These are phyloP conservation scores for Stagonosporopsis vannaccii DNA, from an alignment of 2,329 filamentous ascomycete species.

Conservation along the genomic window DNA sequence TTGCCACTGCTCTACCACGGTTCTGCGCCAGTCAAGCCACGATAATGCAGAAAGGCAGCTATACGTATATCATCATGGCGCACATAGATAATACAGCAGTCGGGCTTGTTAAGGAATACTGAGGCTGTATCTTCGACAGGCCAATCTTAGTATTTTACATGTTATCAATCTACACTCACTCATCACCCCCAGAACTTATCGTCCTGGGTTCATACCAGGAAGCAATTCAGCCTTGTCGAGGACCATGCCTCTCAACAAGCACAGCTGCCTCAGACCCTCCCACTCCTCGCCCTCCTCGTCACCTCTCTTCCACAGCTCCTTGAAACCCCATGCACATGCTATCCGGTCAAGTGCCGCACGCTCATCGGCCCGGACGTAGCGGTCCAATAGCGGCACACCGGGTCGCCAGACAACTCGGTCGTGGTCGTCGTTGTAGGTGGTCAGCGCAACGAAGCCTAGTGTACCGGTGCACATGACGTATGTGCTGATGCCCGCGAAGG, in stretches of 20 bases:
- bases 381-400: constrained; percentile 78
- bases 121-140: not conserved
- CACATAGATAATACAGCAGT: not conserved
- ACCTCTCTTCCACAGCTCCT: constrained; percentile 77
- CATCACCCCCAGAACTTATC: not conserved
- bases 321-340: constrained; percentile 90
- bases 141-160: constrained; percentile 6
- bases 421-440: constrained; percentile 95
- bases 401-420: constrained; percentile 87
- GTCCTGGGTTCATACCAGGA: constrained; percentile 77
- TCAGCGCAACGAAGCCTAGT: constrained; percentile 82
- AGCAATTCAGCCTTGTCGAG: constrained; percentile 89
- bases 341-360: constrained; percentile 85
- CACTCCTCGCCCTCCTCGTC: constrained; percentile 93
- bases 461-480: constrained; percentile 84
- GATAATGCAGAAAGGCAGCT: too few relatives aligned
- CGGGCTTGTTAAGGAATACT: not conserved
- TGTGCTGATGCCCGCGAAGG: constrained; percentile 80
- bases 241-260: constrained; percentile 84
- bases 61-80: not conserved
- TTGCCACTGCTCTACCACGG: not conserved
- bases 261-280: constrained; percentile 83
- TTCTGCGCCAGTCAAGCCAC: too few relatives aligned
- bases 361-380: constrained; percentile 92
- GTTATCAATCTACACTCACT: not conserved